Conservation (phyloP, 1,139 yeast genomes). For the Kluyveromyces sp. region DNA sequence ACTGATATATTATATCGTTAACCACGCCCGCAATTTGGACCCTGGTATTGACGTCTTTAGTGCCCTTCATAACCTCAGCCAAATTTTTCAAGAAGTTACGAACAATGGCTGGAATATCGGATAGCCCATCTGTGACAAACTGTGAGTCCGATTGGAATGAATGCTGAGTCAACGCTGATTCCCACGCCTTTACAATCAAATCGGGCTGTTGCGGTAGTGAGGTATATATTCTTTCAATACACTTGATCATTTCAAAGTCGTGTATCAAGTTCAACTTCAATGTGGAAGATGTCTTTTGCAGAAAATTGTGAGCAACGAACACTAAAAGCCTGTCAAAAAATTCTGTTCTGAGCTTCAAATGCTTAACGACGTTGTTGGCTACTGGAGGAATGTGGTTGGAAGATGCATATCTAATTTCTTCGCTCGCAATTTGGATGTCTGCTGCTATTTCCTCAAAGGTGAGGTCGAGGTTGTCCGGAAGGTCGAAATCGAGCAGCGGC, state of each 20-base stretch:
- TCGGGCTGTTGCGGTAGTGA: constrained; percentile 9
- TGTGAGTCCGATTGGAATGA: constrained; percentile 13
- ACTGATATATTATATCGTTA: constrained; percentile 38
- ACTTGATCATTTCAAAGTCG: constrained; percentile 46
- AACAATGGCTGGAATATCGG: constrained; percentile 36
- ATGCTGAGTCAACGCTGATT: constrained; percentile 13
- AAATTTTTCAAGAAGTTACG: constrained; percentile 33
- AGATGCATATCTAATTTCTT: constrained; percentile 48
- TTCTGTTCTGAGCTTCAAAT: constrained; percentile 38
- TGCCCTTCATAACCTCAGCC: constrained; percentile 11
- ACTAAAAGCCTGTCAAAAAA: constrained; percentile 39
- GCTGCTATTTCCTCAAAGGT: constrained; percentile 38
- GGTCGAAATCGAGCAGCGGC: constrained; percentile 54
- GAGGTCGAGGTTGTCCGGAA: constrained; percentile 34
- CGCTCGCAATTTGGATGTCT: constrained; percentile 45
- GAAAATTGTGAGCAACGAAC: constrained; percentile 45
- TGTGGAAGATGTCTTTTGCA: constrained; percentile 31
- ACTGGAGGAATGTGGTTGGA: constrained; percentile 42
- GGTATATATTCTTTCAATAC: constrained; percentile 41
- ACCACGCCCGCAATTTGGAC: constrained; percentile 34
- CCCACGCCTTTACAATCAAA: background rate
- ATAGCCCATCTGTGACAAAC: constrained; percentile 29
- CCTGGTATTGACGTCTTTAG: constrained; percentile 28
- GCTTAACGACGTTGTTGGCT: constrained; percentile 39
- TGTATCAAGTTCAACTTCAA: constrained; percentile 26